Conservation (phyloP, 2,329 filamentous ascomycete species). For the Verticillium dahliae region DNA sequence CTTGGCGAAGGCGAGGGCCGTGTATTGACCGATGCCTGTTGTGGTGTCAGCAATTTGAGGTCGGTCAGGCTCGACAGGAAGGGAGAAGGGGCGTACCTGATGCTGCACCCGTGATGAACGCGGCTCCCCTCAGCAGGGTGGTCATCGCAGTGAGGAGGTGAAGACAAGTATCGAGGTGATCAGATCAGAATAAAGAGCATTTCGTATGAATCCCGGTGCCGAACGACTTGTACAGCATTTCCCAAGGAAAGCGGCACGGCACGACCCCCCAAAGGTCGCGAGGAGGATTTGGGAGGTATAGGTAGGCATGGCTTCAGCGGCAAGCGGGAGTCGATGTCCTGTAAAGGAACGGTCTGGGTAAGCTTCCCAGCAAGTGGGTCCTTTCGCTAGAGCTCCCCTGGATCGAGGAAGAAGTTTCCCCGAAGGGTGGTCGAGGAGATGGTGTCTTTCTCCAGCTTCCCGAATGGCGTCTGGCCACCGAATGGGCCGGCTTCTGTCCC, state of each 20-base stretch:
- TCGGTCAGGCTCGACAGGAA: not conserved
- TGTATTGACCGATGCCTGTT: slow-evolving; percentile 40
- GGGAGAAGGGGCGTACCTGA: slow-evolving; percentile 26
- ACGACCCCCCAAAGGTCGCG: not conserved
- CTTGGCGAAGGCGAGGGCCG: slow-evolving; percentile 38
- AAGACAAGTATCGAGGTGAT: not conserved
- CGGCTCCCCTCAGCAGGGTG: slow-evolving; percentile 34
- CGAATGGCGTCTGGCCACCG: not conserved
- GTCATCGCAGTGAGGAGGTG: slow-evolving; percentile 19
- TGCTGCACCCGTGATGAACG: slow-evolving; percentile 40
- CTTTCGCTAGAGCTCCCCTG: not conserved
- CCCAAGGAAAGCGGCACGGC: not conserved
- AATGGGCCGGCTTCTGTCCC: too few species aligned
- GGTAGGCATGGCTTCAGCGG: not conserved
- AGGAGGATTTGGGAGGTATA: not conserved
- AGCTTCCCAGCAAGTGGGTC: not conserved
- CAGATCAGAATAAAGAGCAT: not conserved
- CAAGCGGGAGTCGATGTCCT: not conserved
- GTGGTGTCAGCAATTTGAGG: slow-evolving; percentile 10
- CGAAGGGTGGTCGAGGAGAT: not conserved
- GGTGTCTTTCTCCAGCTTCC: not conserved
- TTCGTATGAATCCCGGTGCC: not conserved
- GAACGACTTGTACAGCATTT: not conserved
- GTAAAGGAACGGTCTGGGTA: not conserved
- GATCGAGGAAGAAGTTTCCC: not conserved